Percentiles rank a stretch among this genome's conserved stretches.
Evolutionary conservation across 805 yeast species (phyloP).

Genomic region (Saccharomycopsis synnaedendra): DNA sequence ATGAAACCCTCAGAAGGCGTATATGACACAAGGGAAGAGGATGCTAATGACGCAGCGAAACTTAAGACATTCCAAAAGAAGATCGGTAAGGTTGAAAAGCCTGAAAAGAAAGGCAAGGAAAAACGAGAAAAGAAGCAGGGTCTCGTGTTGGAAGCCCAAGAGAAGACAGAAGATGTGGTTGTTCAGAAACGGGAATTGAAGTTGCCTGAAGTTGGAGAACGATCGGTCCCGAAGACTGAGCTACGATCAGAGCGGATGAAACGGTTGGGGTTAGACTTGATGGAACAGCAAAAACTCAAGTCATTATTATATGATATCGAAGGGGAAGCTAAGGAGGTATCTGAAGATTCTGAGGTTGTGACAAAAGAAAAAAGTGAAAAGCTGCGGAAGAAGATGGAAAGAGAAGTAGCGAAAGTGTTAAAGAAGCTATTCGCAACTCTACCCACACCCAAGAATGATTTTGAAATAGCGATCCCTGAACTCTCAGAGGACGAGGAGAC

Average conservation of each 20-base stretch:
- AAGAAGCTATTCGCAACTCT: constrained; percentile 22
- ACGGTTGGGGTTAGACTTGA: constrained; percentile 11
- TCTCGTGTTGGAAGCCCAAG: constrained; percentile 10
- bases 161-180: constrained; percentile 13
- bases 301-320: constrained; percentile 4
- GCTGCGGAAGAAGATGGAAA: not conserved
- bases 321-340: not conserved
- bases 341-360: too few relatives aligned
- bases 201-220: constrained; percentile 19
- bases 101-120: constrained; percentile 30
- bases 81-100: constrained; percentile 29
- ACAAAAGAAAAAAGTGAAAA: not conserved
- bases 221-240: constrained; percentile 9
- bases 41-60: constrained; percentile 26
- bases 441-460: constrained; percentile 36
- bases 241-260: constrained; percentile 17
- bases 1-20: constrained; percentile 65
- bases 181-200: constrained; percentile 28
- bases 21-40: constrained; percentile 59
- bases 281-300: constrained; percentile 1
- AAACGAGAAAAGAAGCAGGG: constrained; percentile 21
- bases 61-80: constrained; percentile 30
- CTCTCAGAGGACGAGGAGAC: constrained; percentile 21
- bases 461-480: constrained; percentile 28
- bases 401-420: not conserved